Evolutionary conservation across 2,329 filamentous ascomycete genomes (phyloP), one percentile per base, ranked within the genome.

Genomic region (Exophiala lecanii-corni): DNA sequence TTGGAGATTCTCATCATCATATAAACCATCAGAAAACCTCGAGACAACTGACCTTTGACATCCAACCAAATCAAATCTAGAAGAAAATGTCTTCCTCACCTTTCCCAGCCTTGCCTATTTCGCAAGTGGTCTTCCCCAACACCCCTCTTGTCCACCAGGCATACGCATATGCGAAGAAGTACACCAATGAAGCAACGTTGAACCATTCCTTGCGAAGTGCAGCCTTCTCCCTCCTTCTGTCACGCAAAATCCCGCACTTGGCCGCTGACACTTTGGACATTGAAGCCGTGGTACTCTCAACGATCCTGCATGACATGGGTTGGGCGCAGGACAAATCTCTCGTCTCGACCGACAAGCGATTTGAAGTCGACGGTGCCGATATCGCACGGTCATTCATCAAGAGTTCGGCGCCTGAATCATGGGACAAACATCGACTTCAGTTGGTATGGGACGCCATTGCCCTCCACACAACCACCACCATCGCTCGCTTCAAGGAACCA

Each of bases 361-460:
- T 75, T 55, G 72, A 76, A 47, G 68, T 75, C 17, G 72, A 75
- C 51, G 66, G 71, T 10, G 72, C 71, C 6, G 64, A 69, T 41
- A 66, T 62, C 2, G 68, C 71, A 1, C 56, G 66, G 1, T 55
- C 63, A 1, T 73, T 72, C 43, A 33, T 53, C 40, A 26, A 32
- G 20, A 19, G 15, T 3, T 18, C 18, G 12, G n/a, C 20, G 16
- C 49, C 49, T 13, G 42, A 43, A 7, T 41, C 51, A 4, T 72
- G 68, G 67, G 62, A 69, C 35, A 57, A 64, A 19, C 60, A 63
- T 21, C 59, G 66, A 3, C 47, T 68, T 3, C 71, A 75, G 55
- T 59, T 73, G 4, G 62, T 71, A 10, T 75, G 70, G 70, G 71
- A 75, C 49, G 55, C 65, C 9, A 74, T 75, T 44, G 71, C 71